Percentiles rank a stretch among this genome's conserved stretches.
phyloP scores from a whole-genome alignment of 495 filamentous ascomycete genomes.

The Hyphodiscus hymeniophilus region DNA sequence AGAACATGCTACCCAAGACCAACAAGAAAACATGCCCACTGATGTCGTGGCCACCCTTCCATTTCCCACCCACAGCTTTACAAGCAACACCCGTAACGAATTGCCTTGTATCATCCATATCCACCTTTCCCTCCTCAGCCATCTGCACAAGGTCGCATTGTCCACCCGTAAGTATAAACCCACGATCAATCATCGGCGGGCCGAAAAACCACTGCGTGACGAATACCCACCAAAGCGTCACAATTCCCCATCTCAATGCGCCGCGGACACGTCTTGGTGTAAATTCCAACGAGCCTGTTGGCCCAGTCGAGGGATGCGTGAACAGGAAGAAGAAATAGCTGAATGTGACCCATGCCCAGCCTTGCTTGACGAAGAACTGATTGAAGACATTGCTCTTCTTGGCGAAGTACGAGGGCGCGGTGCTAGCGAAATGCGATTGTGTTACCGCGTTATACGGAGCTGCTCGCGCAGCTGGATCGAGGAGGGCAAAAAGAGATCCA shows the following conservation, averaged over 20 bases:
- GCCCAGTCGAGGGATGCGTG: constrained; percentile 45
- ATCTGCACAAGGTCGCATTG: constrained; percentile 50
- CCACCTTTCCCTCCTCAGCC: constrained; percentile 23
- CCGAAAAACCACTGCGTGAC: constrained; percentile 97
- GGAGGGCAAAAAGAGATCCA: constrained; percentile 69
- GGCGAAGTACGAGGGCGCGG: constrained; percentile 82
- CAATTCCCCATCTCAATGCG: constrained; percentile 54
- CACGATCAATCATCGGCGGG: constrained; percentile 76
- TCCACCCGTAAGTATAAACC: constrained; percentile 75
- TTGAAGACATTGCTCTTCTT: constrained; percentile 90
- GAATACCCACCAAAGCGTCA: constrained; percentile 66
- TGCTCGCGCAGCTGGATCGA: constrained; percentile 60
- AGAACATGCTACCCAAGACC: constrained; percentile 67
- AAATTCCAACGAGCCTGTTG: constrained; percentile 20
- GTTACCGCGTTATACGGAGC: constrained; percentile 45
- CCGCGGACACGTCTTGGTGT: constrained; percentile 42
- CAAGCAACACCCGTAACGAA: constrained; percentile 71
- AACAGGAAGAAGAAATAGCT: constrained; percentile 56
- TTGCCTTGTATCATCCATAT: constrained; percentile 22
- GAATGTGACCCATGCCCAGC: constrained; percentile 81
- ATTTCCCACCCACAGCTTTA: constrained; percentile 69
- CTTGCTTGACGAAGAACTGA: constrained; percentile 83
- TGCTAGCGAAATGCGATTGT: constrained; percentile 48
- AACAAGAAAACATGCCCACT: constrained; percentile 93
- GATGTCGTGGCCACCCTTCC: constrained; percentile 88